A percentile compares a stretch with the other conserved stretches of the same genome.
phyloP scores from a whole-genome alignment of 2,329 filamentous ascomycete species.

The Penicillium sclerotiorum region DNA sequence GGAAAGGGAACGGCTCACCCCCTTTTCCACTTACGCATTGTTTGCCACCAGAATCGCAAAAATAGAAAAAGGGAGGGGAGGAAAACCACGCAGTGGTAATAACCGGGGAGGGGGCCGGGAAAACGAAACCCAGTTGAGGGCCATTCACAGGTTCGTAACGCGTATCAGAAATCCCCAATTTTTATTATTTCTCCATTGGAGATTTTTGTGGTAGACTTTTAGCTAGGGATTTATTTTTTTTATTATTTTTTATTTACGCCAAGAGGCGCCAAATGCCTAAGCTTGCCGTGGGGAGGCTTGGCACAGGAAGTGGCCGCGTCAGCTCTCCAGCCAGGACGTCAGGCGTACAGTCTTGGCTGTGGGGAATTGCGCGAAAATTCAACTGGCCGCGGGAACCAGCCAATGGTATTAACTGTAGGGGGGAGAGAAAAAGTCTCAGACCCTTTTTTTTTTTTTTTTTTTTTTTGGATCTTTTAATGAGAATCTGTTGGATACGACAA shows the following conservation, averaged over 20 bases:
- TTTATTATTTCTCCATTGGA: not conserved
- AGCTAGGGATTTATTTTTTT: not conserved
- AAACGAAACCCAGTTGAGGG: not conserved
- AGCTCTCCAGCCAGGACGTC: constrained; percentile 23
- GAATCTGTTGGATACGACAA: too few species aligned
- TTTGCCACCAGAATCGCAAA: constrained; percentile 11
- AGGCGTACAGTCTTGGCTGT: constrained; percentile 18
- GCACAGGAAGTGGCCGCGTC: constrained; percentile 27
- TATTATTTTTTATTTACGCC: constrained; percentile 10
- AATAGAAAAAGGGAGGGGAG: constrained; percentile 8
- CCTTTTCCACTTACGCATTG: not conserved
- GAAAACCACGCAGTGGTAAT: too few species aligned
- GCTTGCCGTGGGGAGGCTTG: constrained; percentile 25
- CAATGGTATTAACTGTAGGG: constrained; percentile 1
- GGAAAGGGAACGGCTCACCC: constrained; percentile 1
- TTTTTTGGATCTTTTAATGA: not conserved
- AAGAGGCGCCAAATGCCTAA: constrained; percentile 30
- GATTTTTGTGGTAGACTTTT: not conserved
- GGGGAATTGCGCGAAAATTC: constrained; percentile 18
- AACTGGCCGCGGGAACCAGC: constrained; percentile 2
- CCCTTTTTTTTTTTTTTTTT: not conserved
- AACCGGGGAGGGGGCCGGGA: not conserved
- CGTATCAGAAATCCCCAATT: not conserved
- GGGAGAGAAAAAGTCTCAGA: not conserved
- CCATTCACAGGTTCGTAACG: not conserved